Base-by-base conservation (phyloP, 106 monocot genomes). In the Phalaenopsis equestris region DNA sequence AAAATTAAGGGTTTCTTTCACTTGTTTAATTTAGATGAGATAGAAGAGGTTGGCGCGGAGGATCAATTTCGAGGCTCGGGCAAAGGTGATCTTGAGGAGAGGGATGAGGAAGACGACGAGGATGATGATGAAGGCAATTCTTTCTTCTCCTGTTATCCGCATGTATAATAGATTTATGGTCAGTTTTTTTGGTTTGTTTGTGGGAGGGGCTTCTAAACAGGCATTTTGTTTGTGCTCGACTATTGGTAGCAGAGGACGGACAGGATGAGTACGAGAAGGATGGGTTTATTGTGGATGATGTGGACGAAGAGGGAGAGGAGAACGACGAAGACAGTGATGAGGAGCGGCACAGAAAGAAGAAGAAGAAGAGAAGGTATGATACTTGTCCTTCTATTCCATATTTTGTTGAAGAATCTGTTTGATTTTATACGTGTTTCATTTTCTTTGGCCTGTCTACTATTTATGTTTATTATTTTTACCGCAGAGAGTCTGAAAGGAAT, bases 191-290 rank as follows among this genome's bases (percentile, higher is more conserved):
- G 55, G 79, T 84, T 77, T 0, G 38, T 41, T 30, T 30, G 73
- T 42, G 23, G 47, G 55, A 72, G 24, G 72, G 18, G 30, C 67
- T 84, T 81, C 76, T 82, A 8, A 46, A 73, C 16, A 10, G 41
- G 5, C 17, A 19, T 61, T 45, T 56, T 21, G 18, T 2, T 1
- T 79, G 58, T 30, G 24, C 9, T 75, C 64, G 18, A 67, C 16
- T 49, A 8, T 76, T 42, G 65, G 79, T 17, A 67, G 43, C 81
- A 92, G 96, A 93, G 8, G 96, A 99, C 61, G 99, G 95, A 4
- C 91, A 93, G 48, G 90, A 99, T 81, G 99, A 99, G 80, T 95
- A 93, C 41, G 99, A 95, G 80, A 93, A 94, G 70, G 98, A 99
- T 82, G 99, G 90, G 5, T 99, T 99, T 75, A 99, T 95, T 86